These are phyloP conservation scores for Gossypium davidsonii DNA, from an alignment of 441 rosid genomes.

Conservation along the genomic window DNA sequence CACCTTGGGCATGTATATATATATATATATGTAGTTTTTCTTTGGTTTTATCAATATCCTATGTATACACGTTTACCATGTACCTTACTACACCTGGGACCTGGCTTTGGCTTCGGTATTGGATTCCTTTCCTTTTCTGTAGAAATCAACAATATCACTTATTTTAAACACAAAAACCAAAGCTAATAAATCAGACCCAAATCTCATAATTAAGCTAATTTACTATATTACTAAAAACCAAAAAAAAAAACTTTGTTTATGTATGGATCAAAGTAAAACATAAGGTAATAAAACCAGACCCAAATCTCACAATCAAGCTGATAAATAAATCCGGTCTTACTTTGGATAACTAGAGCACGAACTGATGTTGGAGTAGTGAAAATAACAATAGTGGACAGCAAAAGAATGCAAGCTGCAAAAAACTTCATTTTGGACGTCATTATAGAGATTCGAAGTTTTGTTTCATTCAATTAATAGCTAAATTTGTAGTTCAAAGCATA, in stretches of 20 bases:
- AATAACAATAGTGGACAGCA: neutral
- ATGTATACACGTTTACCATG: neutral
- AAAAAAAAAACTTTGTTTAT: no score
- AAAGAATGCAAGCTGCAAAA: neutral
- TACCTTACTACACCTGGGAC: neutral
- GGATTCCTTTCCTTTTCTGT: neutral
- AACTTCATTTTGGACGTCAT: neutral
- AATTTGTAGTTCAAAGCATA: neutral
- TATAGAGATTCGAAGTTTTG: neutral
- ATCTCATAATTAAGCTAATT: neutral
- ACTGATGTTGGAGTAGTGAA: neutral
- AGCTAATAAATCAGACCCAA: neutral
- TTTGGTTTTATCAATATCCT: neutral
- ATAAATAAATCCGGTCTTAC: neutral
- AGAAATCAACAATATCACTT: neutral
- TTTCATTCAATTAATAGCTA: neutral
- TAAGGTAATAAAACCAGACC: neutral
- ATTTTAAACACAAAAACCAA: neutral
- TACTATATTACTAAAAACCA: neutral
- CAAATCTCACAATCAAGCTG: neutral
- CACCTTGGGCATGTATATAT: no score
- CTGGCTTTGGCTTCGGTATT: neutral
- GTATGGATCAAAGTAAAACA: neutral
- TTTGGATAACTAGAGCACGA: neutral
- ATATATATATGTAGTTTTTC: no score